A percentile compares a stretch with the other conserved stretches of the same genome.
Conservation (phyloP, 805 yeast genomes). For the Phaffomyces opuntiae region DNA sequence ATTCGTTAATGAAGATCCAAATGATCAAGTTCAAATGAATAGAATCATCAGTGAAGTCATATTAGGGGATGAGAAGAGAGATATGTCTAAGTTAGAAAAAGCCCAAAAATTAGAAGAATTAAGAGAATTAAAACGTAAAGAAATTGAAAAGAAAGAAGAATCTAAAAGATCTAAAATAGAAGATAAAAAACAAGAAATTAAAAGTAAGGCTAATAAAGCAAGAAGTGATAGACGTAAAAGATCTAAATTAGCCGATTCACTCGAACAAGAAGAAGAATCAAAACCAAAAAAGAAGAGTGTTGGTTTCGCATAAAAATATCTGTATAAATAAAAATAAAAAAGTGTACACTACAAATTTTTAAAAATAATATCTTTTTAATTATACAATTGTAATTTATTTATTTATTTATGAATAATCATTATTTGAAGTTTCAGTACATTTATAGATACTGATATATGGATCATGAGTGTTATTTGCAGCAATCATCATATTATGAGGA, state of each 20-base stretch:
- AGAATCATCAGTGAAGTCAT: conserved; percentile 76
- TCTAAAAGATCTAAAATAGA: conserved; percentile 64
- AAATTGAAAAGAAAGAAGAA: conserved; percentile 77
- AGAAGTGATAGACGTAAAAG: conserved; percentile 61
- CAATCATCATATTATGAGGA: conserved; percentile 92
- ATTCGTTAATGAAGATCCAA: conserved; percentile 55
- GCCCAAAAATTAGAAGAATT: conserved; percentile 85
- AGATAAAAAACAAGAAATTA: conserved; percentile 70
- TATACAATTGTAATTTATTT: not conserved
- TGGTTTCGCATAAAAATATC: conserved; percentile 35
- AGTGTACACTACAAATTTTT: not conserved
- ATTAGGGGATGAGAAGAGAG: conserved; percentile 68
- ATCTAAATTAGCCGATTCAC: conserved; percentile 23
- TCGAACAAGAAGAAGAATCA: conserved; percentile 13
- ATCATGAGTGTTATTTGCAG: conserved; percentile 77
- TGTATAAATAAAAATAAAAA: not conserved
- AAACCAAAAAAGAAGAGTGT: conserved; percentile 34
- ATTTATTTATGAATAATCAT: conserved; percentile 3
- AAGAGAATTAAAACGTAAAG: conserved; percentile 79
- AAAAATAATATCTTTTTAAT: not conserved
- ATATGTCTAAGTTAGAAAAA: conserved; percentile 86
- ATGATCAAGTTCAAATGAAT: conserved; percentile 50
- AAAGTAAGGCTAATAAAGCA: conserved; percentile 63
- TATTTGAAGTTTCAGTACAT: conserved; percentile 31
- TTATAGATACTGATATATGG: conserved; percentile 58